Conservation (phyloP, 2,329 filamentous ascomycete species). For the Arachnopeziza araneosa region DNA sequence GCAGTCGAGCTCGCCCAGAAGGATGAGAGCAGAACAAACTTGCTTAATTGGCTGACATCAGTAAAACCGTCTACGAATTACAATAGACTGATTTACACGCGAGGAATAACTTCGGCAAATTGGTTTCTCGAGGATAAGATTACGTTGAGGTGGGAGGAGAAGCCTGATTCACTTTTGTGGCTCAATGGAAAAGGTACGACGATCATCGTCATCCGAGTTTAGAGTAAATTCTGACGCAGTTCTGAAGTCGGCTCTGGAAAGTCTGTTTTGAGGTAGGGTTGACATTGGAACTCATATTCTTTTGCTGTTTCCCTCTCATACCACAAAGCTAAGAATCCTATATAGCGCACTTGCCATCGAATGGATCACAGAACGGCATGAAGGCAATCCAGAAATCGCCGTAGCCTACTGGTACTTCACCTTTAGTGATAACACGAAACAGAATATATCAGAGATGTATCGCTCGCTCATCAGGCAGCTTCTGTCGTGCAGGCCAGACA, state of each 20-base stretch:
- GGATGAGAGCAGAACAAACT: not conserved
- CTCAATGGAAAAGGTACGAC: conserved; percentile 13
- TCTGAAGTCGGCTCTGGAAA: conserved; percentile 9
- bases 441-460: conserved; percentile 14
- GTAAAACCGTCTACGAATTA: conserved; percentile 8
- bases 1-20: conserved; percentile 2
- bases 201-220: not conserved
- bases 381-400: conserved; percentile 5
- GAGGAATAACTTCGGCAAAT: not conserved
- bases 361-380: not conserved
- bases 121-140: conserved; percentile 9
- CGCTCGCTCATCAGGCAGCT: conserved; percentile 20
- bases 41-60: conserved; percentile 6
- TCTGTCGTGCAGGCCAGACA: conserved; percentile 9
- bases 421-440: conserved; percentile 18
- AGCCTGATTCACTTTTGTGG: conserved; percentile 8
- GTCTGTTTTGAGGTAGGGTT: conserved; percentile 6
- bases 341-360: conserved; percentile 7
- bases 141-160: conserved; percentile 5
- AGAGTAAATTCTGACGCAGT: not conserved
- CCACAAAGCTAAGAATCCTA: not conserved
- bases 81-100: conserved; percentile 3
- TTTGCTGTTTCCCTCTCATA: not conserved
- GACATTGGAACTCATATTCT: too few relatives aligned
- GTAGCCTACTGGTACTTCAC: conserved; percentile 24